phyloP scores from a whole-genome alignment of 1,284 basidiomycete species.

The Golubevia sp. region DNA sequence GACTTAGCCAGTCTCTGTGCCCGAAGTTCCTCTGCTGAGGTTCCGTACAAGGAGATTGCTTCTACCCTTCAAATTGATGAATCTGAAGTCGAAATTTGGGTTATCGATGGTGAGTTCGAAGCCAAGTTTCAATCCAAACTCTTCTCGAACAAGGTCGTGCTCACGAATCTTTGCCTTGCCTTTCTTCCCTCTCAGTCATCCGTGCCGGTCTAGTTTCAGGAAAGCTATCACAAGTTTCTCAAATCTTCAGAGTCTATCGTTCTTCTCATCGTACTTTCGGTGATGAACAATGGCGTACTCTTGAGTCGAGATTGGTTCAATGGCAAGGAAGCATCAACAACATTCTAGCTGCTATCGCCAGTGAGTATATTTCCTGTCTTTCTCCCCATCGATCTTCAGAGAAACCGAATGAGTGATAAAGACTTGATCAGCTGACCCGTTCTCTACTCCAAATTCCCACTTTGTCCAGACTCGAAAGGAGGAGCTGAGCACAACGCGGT shows the following conservation, averaged over 20 bases:
- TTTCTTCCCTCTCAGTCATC: conserved; percentile 25
- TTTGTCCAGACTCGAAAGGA: no score
- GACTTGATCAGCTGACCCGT: no score
- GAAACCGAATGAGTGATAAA: no score
- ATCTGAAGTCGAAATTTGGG: conserved; percentile 55
- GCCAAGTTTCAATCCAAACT: background rate
- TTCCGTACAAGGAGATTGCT: conserved; percentile 43
- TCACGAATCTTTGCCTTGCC: background rate
- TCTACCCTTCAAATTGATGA: conserved; percentile 22
- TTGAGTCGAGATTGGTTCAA: conserved; percentile 41
- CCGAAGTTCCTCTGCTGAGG: conserved; percentile 27
- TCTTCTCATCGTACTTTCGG: conserved; percentile 47
- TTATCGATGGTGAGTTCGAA: conserved; percentile 38
- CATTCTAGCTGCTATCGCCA: conserved; percentile 34
- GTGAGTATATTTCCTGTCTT: no score
- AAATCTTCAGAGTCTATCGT: conserved; percentile 54
- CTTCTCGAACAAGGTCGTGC: background rate
- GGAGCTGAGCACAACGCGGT: no score
- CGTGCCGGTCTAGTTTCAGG: conserved; percentile 53
- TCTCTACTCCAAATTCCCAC: no score
- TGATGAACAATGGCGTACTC: conserved; percentile 43
- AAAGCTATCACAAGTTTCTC: conserved; percentile 52
- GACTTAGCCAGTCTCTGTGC: conserved; percentile 54
- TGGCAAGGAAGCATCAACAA: conserved; percentile 46
- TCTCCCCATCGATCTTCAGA: no score